Evolutionary conservation across 257 asterid species (phyloP).

Genomic region (Solanum sejunctum): DNA sequence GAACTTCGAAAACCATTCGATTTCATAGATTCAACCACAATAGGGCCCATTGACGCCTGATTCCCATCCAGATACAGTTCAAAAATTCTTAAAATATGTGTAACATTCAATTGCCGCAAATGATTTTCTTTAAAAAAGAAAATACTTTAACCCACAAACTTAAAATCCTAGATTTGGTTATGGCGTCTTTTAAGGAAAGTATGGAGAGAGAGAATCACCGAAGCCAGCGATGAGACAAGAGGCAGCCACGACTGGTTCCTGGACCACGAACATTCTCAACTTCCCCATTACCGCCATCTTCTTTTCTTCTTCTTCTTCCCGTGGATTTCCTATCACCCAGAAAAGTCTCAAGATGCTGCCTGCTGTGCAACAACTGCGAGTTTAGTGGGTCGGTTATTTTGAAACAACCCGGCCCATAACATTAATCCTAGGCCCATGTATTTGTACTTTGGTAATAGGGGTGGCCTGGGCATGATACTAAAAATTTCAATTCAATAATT

Average conservation of each 20-base stretch:
- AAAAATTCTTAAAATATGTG: background rate
- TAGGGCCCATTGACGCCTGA: background rate
- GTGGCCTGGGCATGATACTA: too few relatives aligned
- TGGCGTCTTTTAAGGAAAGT: background rate
- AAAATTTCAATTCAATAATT: too few relatives aligned
- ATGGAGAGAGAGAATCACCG: constrained; percentile 26
- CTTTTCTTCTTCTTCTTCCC: background rate
- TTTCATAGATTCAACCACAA: background rate
- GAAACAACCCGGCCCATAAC: background rate
- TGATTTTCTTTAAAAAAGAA: background rate
- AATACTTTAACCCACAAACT: background rate
- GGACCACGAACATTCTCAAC: constrained; percentile 64
- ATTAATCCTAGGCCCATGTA: background rate
- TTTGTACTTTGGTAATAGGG: background rate
- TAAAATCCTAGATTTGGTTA: background rate
- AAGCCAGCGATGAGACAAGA: constrained; percentile 84
- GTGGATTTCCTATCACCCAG: background rate
- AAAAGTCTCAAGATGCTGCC: background rate
- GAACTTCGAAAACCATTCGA: background rate
- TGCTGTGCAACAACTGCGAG: background rate
- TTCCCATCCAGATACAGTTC: background rate
- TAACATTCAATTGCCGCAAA: background rate
- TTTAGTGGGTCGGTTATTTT: background rate
- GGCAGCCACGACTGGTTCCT: constrained; percentile 82
- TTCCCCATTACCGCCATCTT: constrained; percentile 70